Evolutionary conservation across 1,284 basidiomycete species (phyloP).

Genomic region (Sanghuangporus weigelae): DNA sequence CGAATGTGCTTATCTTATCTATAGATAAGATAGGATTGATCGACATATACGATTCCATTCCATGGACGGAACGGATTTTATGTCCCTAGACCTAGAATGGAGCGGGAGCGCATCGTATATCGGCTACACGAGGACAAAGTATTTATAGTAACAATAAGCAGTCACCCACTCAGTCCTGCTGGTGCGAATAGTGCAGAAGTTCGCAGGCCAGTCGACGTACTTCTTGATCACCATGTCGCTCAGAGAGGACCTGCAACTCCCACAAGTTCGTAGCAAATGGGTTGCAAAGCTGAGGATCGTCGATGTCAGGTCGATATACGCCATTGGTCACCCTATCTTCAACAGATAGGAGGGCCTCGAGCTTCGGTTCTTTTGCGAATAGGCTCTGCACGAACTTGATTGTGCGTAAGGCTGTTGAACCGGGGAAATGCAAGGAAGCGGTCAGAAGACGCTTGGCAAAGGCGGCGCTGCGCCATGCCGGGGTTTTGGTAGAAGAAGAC

Average conservation of each 20-base stretch:
- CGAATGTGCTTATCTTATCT: not conserved
- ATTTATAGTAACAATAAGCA: not conserved
- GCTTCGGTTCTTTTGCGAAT: conserved; percentile 70
- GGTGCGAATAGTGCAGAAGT: conserved; percentile 11
- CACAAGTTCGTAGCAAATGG: conserved; percentile 69
- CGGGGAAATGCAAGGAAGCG: conserved; percentile 77
- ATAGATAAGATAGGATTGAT: conserved; percentile 8
- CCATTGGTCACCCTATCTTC: conserved; percentile 83
- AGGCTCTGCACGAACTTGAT: conserved; percentile 71
- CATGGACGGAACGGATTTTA: not conserved
- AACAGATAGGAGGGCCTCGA: conserved; percentile 81
- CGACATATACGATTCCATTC: conserved; percentile 7
- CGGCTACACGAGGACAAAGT: not conserved
- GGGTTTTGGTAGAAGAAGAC: conserved; percentile 46
- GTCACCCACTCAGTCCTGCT: not conserved
- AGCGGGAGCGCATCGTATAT: not conserved
- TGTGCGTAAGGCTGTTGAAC: conserved; percentile 56
- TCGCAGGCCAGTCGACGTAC: conserved; percentile 22
- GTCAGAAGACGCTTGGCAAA: conserved; percentile 88
- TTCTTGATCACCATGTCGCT: conserved; percentile 54
- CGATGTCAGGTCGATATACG: conserved; percentile 74
- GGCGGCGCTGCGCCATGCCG: conserved; percentile 80
- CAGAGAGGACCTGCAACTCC: conserved; percentile 57
- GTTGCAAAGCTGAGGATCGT: conserved; percentile 81
- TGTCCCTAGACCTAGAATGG: conserved; percentile 10